Evolutionary conservation across 1,284 basidiomycete species (phyloP), one percentile per base, ranked within the genome.

Genomic region (Uromyces viciae-fabae): DNA sequence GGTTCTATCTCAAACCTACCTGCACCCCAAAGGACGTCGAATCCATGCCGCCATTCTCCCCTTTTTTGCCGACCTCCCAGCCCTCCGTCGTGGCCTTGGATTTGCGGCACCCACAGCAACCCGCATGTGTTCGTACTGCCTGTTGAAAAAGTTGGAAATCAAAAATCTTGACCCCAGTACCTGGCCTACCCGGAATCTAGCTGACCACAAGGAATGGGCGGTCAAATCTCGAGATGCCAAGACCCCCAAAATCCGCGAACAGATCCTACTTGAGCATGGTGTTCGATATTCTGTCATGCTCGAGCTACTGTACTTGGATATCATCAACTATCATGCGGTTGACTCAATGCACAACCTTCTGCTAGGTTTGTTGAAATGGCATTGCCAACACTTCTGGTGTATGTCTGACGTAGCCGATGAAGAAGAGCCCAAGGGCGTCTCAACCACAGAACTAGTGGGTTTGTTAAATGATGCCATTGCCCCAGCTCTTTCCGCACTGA

Each of bases 91-190:
- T 33, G 60, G 60, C 22, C 79, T 71, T 31, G 82, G 82, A 33
- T 82, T 72, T 82, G 31, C 72, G 46, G 5, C n/a, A 1, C 69
- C 75, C 11, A 73, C 14, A 3, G 69, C 82, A 9, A 78, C 36
- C 14, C 42, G 66, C 25, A 78, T 81, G 60, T 83, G 82, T 69
- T 83, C 82, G 3, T 66, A 28, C 46, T 83, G 82, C 25, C 43
- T 56, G 5, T 17, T 82, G 19, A 49, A 14, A 79, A 42, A 72
- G 38, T n/a, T 19, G 0, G 17, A 80, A 40, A 73, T 80, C 36
- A 60, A 3, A 3, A 80, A 80, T 33, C 66, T 80, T 17, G 36
- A 80, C 11, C 77, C 36, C 17, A 40, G 36, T 5, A 72, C 68
- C 17, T 80, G 77, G 77, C 36, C 43, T 2, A 31, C 28, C 43